Evolutionary conservation across 305 asterid genomes (phyloP).

Genomic region (Lippia alba): DNA sequence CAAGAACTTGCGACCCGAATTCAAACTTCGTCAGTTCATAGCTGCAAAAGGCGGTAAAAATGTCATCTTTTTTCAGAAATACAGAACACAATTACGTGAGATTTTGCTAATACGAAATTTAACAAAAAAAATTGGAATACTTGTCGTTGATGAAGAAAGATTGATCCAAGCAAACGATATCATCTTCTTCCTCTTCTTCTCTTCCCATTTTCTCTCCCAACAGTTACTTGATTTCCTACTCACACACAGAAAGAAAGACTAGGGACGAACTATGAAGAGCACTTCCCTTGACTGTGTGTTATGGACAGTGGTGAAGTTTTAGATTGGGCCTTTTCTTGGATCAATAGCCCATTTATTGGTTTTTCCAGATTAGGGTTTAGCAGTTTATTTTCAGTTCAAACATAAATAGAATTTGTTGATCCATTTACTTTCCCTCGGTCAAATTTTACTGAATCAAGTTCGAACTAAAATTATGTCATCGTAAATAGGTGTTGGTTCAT

Average conservation of each 20-base stretch:
- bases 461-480: too few species aligned
- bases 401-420: too few species aligned
- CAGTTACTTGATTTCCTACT: background rate
- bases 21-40: conserved; percentile 77
- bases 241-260: background rate
- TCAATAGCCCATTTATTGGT: too few species aligned
- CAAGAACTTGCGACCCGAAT: conserved; percentile 81
- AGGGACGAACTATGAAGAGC: background rate
- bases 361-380: too few species aligned
- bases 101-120: background rate
- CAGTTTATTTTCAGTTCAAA: too few species aligned
- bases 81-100: conserved; percentile 12
- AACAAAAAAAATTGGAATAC: conserved; percentile 37
- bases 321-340: background rate
- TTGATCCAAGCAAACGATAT: conserved; percentile 70
- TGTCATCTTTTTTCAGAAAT: background rate
- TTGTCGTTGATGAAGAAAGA: conserved; percentile 86
- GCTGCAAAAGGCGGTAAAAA: conserved; percentile 53
- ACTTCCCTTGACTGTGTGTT: background rate
- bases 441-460: too few species aligned
- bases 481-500: too few species aligned
- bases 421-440: too few species aligned
- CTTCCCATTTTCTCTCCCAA: conserved; percentile 29
- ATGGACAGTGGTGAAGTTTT: too few species aligned
- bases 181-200: conserved; percentile 56